These are phyloP conservation scores for Fremontodendron californicum DNA, from an alignment of 345 rosid species.

Conservation along the genomic window DNA sequence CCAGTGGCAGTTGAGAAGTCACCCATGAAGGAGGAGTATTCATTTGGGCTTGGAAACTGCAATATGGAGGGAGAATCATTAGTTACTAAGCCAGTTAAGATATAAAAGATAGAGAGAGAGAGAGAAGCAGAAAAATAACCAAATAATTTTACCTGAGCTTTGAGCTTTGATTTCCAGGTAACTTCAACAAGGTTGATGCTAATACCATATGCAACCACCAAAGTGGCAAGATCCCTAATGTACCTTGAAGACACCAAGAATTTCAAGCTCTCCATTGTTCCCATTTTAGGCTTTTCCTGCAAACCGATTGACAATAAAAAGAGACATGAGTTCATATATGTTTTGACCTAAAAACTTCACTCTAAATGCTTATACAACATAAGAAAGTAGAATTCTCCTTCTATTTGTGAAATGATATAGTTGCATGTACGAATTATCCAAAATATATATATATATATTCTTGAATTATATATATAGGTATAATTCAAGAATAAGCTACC, in stretches of 20 bases:
- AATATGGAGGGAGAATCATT: conserved; percentile 6
- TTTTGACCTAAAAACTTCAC: background rate
- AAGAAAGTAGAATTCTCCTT: background rate
- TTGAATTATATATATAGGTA: background rate
- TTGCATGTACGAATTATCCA: background rate
- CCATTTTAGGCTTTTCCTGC: conserved; percentile 90
- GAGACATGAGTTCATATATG: background rate
- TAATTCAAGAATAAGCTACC: background rate
- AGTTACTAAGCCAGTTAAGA: background rate
- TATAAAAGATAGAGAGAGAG: background rate
- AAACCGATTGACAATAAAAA: conserved; percentile 7
- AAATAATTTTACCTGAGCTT: conserved; percentile 78
- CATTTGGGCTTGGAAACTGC: conserved; percentile 98
- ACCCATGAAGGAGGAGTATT: conserved; percentile 96
- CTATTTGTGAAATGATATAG: background rate
- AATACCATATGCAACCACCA: conserved; percentile 98
- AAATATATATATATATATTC: too few relatives aligned
- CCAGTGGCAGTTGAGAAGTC: conserved; percentile 97
- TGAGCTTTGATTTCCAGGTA: conserved; percentile 98
- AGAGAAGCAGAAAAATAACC: background rate
- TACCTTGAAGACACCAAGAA: conserved; percentile 86
- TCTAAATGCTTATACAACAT: background rate
- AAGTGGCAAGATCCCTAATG: conserved; percentile 89
- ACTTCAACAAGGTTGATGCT: conserved; percentile 98
- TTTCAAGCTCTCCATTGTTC: conserved; percentile 95